Evolutionary conservation across 768 basidiomycete genomes (phyloP).

Genomic region (Russula ochroleuca): DNA sequence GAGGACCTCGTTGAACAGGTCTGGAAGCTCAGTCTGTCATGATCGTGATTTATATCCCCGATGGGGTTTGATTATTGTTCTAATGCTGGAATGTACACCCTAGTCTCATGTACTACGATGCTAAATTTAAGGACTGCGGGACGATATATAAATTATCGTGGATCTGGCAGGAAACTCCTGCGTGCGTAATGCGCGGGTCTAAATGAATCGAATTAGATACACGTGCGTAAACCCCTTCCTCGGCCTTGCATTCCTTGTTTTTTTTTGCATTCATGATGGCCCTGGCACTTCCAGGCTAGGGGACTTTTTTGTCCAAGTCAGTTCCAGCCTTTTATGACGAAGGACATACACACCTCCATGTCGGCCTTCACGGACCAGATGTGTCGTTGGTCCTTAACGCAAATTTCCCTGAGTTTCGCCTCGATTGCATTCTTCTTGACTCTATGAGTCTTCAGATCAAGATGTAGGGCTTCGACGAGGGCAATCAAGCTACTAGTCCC

Average conservation of each 20-base stretch:
- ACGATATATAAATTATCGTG: constrained; percentile 8
- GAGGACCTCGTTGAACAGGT: constrained; percentile 14
- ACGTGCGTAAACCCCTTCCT: neutral
- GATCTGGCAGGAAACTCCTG: neutral
- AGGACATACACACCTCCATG: constrained; percentile 12
- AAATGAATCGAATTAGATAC: constrained; percentile 9
- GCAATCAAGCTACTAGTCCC: constrained; percentile 58
- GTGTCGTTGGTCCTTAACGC: constrained; percentile 68
- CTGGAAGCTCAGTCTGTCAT: constrained; percentile 22
- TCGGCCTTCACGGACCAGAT: constrained; percentile 65
- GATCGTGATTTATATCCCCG: neutral
- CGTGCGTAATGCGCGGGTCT: neutral
- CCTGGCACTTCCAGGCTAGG: neutral
- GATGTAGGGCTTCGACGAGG: constrained; percentile 69
- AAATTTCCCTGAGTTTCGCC: constrained; percentile 71
- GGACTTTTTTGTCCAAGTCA: constrained; percentile 9
- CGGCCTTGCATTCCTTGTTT: neutral
- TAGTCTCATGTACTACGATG: constrained; percentile 12
- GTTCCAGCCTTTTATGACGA: neutral
- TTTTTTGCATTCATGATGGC: neutral
- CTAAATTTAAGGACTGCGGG: neutral
- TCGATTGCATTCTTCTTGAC: constrained; percentile 84
- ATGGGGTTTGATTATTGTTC: neutral
- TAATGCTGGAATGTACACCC: neutral
- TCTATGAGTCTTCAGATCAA: constrained; percentile 61